Evolutionary conservation across 768 basidiomycete genomes (phyloP), one percentile per base, ranked within the genome.

Genomic region (Dioszegia crocea): DNA sequence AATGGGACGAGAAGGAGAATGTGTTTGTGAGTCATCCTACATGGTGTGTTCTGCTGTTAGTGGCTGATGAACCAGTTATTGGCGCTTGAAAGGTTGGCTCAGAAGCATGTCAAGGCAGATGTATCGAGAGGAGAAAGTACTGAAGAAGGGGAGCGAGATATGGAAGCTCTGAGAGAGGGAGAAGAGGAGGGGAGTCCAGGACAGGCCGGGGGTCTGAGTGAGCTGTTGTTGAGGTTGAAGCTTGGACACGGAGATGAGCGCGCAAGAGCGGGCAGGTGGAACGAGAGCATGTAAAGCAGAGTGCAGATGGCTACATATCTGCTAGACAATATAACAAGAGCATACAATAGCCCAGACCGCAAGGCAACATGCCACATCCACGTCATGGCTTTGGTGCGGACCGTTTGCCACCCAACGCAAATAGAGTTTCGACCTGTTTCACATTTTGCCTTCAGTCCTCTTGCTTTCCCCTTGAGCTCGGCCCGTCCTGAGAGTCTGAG

Each of bases 1-100:
- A 69, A 48, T 72, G 67, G 67, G 40, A 60, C 5, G 70, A 69
- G 59, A 64, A 64, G 41, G 61, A 69, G 45, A 29, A 3, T 23
- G 62, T 72, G 2, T 72, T 72, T 59, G 70, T 72, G 43, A 65
- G 70, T 69, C 16, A 29, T 16, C 23, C 11, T 26, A 1, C 19
- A 33, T 26, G 11, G 17, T 26, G 26, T 26, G 33, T 2, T 23
- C 23, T 24, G 48, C 19, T 10, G 38, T 31, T 26, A 10, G 30
- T 40, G 33, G 46, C 52, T 46, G 45, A 33, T 26, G 12, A 9
- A 2, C 2, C 6, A 69, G 68, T 53, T 67, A 44, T 61, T 65
- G 30, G 68, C 65, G 16, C 51, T 70, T 11, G 68, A 70, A 19
- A 51, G 68, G 38, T 47, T 70, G 14, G 63, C 68, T 2, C 56